These are phyloP conservation scores for Ananas comosus DNA, from an alignment of 176 grass and related monocot species.

Conservation along the genomic window DNA sequence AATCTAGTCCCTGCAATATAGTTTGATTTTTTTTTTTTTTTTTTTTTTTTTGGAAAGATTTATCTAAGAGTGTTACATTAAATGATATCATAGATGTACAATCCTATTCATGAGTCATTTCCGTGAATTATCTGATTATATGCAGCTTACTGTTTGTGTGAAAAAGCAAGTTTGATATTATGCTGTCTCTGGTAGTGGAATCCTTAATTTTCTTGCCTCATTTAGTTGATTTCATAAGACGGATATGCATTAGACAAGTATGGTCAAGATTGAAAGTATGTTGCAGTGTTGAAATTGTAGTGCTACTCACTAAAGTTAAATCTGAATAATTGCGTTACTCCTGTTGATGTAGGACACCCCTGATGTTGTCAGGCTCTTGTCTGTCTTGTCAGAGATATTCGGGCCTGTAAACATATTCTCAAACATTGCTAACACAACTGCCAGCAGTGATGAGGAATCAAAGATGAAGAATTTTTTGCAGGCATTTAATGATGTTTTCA, in stretches of 20 bases:
- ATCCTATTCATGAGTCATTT: no score
- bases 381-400: slow-evolving; percentile 60
- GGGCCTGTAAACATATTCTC: slow-evolving; percentile 42
- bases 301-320: not conserved
- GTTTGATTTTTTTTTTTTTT: not conserved
- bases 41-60: not conserved
- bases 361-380: slow-evolving; percentile 53
- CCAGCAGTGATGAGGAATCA: slow-evolving; percentile 23
- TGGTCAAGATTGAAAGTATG: no score
- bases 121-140: no score
- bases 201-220: no score
- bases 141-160: no score
- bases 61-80: not conserved
- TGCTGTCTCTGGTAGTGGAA: no score
- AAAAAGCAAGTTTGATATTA: no score
- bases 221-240: no score
- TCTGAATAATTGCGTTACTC: not conserved
- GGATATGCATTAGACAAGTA: no score
- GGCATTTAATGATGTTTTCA: slow-evolving; percentile 51
- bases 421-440: slow-evolving; percentile 14
- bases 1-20: no score
- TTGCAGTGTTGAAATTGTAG: not conserved
- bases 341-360: slow-evolving; percentile 55
- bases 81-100: no score
- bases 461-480: slow-evolving; percentile 47